Evolutionary conservation across 768 basidiomycete genomes (phyloP).

Genomic region (Mycena rosella): DNA sequence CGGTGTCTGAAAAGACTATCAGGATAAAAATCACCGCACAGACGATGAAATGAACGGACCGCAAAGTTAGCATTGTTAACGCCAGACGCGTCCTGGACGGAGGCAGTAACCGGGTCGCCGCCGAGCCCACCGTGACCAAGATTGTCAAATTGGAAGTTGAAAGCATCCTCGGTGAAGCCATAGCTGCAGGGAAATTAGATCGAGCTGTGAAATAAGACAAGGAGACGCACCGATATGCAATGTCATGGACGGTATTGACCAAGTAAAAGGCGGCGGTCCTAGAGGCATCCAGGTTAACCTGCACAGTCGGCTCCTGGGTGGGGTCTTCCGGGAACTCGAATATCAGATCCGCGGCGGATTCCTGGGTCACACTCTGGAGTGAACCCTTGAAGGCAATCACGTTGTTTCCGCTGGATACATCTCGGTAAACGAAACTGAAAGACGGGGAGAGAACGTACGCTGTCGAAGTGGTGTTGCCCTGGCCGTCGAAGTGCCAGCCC

Average conservation of each 20-base stretch:
- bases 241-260: conserved; percentile 71
- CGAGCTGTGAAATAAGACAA: too few species aligned
- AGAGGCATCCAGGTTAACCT: conserved; percentile 64
- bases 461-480: neutral
- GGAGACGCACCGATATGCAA: conserved; percentile 41
- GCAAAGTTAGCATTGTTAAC: neutral
- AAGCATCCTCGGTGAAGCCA: conserved; percentile 8
- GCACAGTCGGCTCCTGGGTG: conserved; percentile 40
- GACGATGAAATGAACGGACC: neutral
- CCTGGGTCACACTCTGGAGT: neutral
- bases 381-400: neutral
- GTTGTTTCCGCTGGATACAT: neutral
- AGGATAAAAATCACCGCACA: neutral
- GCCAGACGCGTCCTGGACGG: neutral
- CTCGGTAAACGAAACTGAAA: too few species aligned
- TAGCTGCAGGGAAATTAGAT: too few species aligned
- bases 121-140: neutral
- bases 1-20: too few species aligned
- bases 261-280: conserved; percentile 70
- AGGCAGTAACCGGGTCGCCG: neutral
- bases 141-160: conserved; percentile 12
- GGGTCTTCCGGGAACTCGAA: neutral
- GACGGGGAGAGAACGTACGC: neutral
- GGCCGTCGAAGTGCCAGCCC: conserved; percentile 3
- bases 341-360: neutral